Evolutionary conservation across 768 basidiomycete species (phyloP).

Genomic region (Gymnopilus dilepis): DNA sequence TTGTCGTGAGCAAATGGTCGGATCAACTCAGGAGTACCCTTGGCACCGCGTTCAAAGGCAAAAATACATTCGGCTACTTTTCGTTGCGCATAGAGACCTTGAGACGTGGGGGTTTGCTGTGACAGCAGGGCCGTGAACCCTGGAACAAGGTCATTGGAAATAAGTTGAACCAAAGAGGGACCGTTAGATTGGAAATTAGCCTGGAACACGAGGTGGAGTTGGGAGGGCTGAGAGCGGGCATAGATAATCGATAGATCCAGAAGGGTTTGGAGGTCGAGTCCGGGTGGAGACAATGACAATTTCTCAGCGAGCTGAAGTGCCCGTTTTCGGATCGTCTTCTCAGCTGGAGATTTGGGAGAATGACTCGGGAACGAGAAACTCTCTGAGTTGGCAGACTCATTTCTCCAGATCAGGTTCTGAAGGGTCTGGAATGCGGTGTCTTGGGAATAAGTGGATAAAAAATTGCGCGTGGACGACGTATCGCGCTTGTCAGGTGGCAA

Average conservation of each 20-base stretch:
- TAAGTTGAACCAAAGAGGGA: slow-evolving; percentile 35
- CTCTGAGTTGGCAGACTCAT: slow-evolving; percentile 20
- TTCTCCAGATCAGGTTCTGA: slow-evolving; percentile 64
- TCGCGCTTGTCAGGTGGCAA: slow-evolving; percentile 55
- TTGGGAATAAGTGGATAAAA: slow-evolving; percentile 61
- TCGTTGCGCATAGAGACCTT: slow-evolving; percentile 67
- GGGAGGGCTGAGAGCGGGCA: slow-evolving; percentile 46
- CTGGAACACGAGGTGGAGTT: slow-evolving; percentile 49
- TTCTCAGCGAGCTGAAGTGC: slow-evolving; percentile 63
- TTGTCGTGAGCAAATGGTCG: slow-evolving; percentile 58
- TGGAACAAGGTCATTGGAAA: slow-evolving; percentile 56
- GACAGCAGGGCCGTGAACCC: slow-evolving; percentile 59
- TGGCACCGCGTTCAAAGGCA: slow-evolving; percentile 55
- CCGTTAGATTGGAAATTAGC: slow-evolving; percentile 39
- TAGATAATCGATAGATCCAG: slow-evolving; percentile 70
- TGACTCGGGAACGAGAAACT: slow-evolving; percentile 2
- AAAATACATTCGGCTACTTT: slow-evolving; percentile 64
- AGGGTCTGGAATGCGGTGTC: slow-evolving; percentile 59
- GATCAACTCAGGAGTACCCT: slow-evolving; percentile 48
- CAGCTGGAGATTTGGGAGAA: slow-evolving; percentile 35
- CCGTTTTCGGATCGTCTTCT: slow-evolving; percentile 51
- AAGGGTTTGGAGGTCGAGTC: slow-evolving; percentile 57
- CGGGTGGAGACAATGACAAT: slow-evolving; percentile 38
- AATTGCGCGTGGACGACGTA: slow-evolving; percentile 47
- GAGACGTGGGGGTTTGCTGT: slow-evolving; percentile 38